Percentiles rank a stretch among this genome's conserved stretches.
These are phyloP conservation scores for Aspergillus campestris DNA, from an alignment of 495 filamentous ascomycete species.

Conservation along the genomic window DNA sequence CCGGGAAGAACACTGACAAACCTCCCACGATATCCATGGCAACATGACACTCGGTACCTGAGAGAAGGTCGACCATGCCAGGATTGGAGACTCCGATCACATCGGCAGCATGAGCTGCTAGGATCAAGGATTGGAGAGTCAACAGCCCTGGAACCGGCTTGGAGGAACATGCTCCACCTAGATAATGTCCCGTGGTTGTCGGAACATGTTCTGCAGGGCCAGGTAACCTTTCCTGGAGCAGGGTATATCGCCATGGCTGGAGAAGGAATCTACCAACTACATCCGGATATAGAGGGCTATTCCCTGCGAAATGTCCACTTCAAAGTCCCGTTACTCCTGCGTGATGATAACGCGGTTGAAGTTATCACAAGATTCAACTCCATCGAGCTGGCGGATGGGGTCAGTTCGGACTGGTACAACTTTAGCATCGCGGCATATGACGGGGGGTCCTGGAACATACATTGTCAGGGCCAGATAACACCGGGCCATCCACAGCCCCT, in stretches of 20 bases:
- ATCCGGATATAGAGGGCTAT: conserved; percentile 14
- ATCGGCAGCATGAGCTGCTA: conserved; percentile 34
- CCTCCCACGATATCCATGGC: conserved; percentile 43
- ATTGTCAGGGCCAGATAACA: conserved; percentile 31
- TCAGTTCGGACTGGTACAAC: conserved; percentile 33
- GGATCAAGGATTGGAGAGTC: conserved; percentile 28
- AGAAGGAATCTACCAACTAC: conserved; percentile 35
- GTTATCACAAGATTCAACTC: conserved; percentile 27
- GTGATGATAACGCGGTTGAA: conserved; percentile 10
- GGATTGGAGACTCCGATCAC: conserved; percentile 37
- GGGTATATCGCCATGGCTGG: conserved; percentile 38
- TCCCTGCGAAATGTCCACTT: conserved; percentile 12
- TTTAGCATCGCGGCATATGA: conserved; percentile 34
- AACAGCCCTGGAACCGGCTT: conserved; percentile 30
- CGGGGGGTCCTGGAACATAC: conserved; percentile 28
- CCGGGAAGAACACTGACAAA: conserved; percentile 20
- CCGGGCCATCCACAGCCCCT: background rate
- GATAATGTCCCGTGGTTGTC: conserved; percentile 38
- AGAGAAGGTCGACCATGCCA: conserved; percentile 31
- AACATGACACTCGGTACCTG: conserved; percentile 34
- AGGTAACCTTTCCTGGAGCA: conserved; percentile 37
- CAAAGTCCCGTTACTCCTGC: conserved; percentile 19
- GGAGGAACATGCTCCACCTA: conserved; percentile 37
- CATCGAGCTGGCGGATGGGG: conserved; percentile 18
- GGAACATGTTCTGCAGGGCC: conserved; percentile 29